phyloP scores from a whole-genome alignment of 768 basidiomycete species.

The Porphyrellus cyaneotinctus region DNA sequence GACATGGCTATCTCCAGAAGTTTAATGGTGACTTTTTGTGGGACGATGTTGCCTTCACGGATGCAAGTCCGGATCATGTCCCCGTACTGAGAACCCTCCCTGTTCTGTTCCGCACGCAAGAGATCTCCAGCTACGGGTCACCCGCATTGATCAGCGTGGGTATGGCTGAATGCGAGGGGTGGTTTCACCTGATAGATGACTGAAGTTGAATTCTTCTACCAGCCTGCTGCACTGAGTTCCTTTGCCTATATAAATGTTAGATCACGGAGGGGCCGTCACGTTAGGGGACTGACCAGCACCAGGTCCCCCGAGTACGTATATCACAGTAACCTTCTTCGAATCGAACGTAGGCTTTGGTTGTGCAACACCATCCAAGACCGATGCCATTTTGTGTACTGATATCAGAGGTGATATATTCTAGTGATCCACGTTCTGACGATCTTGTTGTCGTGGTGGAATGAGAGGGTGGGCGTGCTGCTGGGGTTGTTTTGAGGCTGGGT shows the following conservation, averaged over 20 bases:
- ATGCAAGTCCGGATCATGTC: slow-evolving; percentile 85
- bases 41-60: slow-evolving; percentile 88
- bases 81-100: slow-evolving; percentile 80
- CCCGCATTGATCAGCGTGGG: slow-evolving; percentile 7
- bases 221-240: slow-evolving; percentile 90
- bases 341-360: slow-evolving; percentile 46
- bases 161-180: background rate
- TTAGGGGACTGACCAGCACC: slow-evolving; percentile 69
- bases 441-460: slow-evolving; percentile 51
- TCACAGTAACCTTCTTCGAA: slow-evolving; percentile 69
- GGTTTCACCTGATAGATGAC: slow-evolving; percentile 82
- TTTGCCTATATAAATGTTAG: slow-evolving; percentile 57
- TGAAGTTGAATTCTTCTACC: slow-evolving; percentile 81
- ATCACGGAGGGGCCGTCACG: slow-evolving; percentile 2
- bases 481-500: slow-evolving; percentile 59
- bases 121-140: slow-evolving; percentile 82
- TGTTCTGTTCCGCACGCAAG: slow-evolving; percentile 87
- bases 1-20: slow-evolving; percentile 91
- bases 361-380: slow-evolving; percentile 5
- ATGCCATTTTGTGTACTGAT: slow-evolving; percentile 12
- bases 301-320: slow-evolving; percentile 96
- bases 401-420: slow-evolving; percentile 7
- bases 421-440: slow-evolving; percentile 23
- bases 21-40: slow-evolving; percentile 95
- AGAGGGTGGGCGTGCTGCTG: slow-evolving; percentile 63